phyloP scores from a whole-genome alignment of 2,329 filamentous ascomycete species.

The Microdochium bolleyi region DNA sequence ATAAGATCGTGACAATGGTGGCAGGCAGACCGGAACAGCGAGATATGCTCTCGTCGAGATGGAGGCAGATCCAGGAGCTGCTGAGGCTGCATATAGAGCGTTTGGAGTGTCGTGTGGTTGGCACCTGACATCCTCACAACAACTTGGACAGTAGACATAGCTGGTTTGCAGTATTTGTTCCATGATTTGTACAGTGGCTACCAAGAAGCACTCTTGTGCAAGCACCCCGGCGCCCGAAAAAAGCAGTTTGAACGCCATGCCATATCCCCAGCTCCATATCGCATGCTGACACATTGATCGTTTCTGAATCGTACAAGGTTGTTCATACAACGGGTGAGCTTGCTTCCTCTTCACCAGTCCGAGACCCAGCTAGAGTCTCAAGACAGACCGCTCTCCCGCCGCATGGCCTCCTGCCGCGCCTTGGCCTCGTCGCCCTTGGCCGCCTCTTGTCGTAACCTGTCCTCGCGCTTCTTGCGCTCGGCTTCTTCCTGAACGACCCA shows the following conservation, averaged over 20 bases:
- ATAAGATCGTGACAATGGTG: constrained; percentile 15
- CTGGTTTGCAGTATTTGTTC: no score
- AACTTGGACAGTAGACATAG: no score
- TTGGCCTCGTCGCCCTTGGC: constrained; percentile 26
- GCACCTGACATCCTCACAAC: no score
- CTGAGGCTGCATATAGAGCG: constrained; percentile 26
- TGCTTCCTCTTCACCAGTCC: background rate
- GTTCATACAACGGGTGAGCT: background rate
- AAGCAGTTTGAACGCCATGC: background rate
- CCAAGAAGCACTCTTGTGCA: no score
- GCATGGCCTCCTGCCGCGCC: constrained; percentile 30
- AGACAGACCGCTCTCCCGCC: constrained; percentile 22
- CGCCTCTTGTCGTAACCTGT: constrained; percentile 22
- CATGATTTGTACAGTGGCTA: no score
- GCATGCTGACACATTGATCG: background rate
- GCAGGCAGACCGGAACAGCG: constrained; percentile 22
- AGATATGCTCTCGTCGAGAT: constrained; percentile 27
- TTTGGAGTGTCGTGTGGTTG: constrained; percentile 6
- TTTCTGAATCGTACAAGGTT: background rate
- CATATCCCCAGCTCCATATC: constrained; percentile 1
- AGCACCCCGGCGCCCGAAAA: background rate
- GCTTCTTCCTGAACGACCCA: constrained; percentile 35
- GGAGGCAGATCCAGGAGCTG: constrained; percentile 32
- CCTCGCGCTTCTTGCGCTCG: constrained; percentile 23
- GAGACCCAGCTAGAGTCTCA: background rate